Conservation (phyloP, 1,284 basidiomycete genomes). For the Stygiomarasmius scandens region DNA sequence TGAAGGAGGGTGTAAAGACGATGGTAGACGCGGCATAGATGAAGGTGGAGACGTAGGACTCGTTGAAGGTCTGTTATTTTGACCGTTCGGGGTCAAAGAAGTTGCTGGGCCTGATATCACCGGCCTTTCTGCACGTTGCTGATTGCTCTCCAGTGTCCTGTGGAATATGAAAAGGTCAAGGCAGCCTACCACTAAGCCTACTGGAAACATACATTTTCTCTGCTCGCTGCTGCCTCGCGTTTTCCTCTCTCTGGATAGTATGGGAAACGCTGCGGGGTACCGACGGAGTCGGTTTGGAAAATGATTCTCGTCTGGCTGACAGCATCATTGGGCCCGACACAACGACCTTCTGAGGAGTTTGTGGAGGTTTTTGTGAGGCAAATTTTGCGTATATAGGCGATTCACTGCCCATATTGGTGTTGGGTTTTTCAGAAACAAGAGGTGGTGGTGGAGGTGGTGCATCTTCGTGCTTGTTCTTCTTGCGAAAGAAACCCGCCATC, state of each 20-base stretch:
- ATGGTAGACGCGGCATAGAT: not conserved
- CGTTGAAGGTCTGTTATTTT: not conserved
- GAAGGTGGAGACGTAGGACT: not conserved
- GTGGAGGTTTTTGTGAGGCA: constrained; percentile 24
- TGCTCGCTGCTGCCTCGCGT: not conserved
- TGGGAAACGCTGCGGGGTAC: not conserved
- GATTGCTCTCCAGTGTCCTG: not conserved
- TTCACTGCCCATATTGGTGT: constrained; percentile 19
- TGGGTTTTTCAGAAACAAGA: constrained; percentile 9
- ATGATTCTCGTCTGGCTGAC: constrained; percentile 29
- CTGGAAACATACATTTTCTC: not conserved
- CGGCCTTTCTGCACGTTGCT: not conserved
- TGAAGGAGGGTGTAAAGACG: not conserved
- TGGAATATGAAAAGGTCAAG: not conserved
- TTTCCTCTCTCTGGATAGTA: not conserved
- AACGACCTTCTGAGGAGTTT: constrained; percentile 10
- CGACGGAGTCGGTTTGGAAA: constrained; percentile 1
- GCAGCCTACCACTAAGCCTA: not conserved
- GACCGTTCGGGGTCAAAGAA: not conserved
- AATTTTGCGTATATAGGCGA: constrained; percentile 45
- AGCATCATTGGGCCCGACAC: constrained; percentile 14
- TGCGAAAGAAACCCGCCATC: constrained; percentile 59
- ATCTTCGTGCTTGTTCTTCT: constrained; percentile 37
- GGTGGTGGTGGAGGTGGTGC: constrained; percentile 20
- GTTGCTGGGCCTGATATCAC: not conserved